These are phyloP conservation scores for Backusella circina DNA, from an alignment of 192 early-diverging fungal genomes.

Conservation along the genomic window DNA sequence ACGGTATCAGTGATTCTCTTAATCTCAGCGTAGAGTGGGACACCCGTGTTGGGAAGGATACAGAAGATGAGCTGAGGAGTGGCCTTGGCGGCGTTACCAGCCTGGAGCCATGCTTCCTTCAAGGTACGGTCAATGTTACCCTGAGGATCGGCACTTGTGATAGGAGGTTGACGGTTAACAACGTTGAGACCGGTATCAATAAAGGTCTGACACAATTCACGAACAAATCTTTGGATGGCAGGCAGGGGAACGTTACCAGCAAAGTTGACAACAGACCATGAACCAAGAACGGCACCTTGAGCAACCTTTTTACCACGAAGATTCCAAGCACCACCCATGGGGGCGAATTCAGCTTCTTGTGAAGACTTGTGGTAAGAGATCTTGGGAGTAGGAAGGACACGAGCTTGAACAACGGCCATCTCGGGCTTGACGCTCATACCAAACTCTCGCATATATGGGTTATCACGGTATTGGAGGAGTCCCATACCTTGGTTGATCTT, in stretches of 20 bases:
- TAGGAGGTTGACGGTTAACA: conserved; percentile 38
- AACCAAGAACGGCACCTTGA: conserved; percentile 65
- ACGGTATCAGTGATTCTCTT: conserved; percentile 87
- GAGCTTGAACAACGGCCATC: conserved; percentile 68
- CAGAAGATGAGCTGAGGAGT: conserved; percentile 81
- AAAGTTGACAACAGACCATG: conserved; percentile 81
- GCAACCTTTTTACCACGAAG: conserved; percentile 76
- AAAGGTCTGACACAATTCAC: conserved; percentile 54
- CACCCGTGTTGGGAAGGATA: conserved; percentile 77
- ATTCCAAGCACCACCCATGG: conserved; percentile 79
- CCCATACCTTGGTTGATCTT: conserved; percentile 74
- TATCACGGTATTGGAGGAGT: conserved; percentile 63
- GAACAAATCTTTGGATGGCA: conserved; percentile 70
- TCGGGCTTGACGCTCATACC: conserved; percentile 62
- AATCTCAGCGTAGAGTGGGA: conserved; percentile 76
- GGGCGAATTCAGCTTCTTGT: conserved; percentile 43
- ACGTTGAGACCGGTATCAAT: conserved; percentile 65
- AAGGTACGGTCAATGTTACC: conserved; percentile 70
- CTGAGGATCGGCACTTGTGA: conserved; percentile 46
- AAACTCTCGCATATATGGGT: conserved; percentile 73
- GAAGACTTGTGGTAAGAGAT: conserved; percentile 60
- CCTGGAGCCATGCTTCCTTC: conserved; percentile 65
- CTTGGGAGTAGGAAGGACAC: conserved; percentile 74
- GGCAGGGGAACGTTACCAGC: conserved; percentile 43
- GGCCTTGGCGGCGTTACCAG: conserved; percentile 56